Percentiles rank a stretch among this genome's conserved stretches.
phyloP scores from a whole-genome alignment of 768 basidiomycete genomes.

The Dictyophora rubrovolvata region DNA sequence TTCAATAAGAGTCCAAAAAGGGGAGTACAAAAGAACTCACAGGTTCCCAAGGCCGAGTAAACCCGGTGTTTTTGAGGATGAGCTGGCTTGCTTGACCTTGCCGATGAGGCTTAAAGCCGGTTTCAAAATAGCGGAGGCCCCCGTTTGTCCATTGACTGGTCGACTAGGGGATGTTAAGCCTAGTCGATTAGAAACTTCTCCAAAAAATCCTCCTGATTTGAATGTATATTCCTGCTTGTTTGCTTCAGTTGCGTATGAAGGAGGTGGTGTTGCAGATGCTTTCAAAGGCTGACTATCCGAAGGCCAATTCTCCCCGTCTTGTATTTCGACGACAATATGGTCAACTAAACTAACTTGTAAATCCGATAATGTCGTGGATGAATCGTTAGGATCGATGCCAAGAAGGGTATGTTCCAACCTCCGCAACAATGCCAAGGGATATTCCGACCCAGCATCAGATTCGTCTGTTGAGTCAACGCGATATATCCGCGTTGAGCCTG shows the following conservation, averaged over 20 bases:
- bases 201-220: constrained; percentile 8
- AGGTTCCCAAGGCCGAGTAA: constrained; percentile 85
- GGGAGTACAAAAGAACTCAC: constrained; percentile 31
- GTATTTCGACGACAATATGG: constrained; percentile 77
- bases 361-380: constrained; percentile 11
- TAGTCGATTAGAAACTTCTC: constrained; percentile 3
- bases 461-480: constrained; percentile 9
- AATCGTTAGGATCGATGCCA: constrained; percentile 33
- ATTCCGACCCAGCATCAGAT: constrained; percentile 7
- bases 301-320: constrained; percentile 49
- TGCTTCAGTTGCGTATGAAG: not conserved
- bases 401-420: constrained; percentile 25
- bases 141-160: not conserved
- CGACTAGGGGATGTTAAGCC: not conserved
- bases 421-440: constrained; percentile 8
- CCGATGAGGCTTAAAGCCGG: not conserved
- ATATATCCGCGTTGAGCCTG: constrained; percentile 13
- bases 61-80: constrained; percentile 37
- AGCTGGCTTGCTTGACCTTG: not conserved
- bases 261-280: not conserved
- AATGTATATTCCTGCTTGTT: not conserved
- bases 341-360: constrained; percentile 28
- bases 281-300: constrained; percentile 1
- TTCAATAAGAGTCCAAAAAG: constrained; percentile 4
- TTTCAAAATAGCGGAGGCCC: not conserved